These are phyloP conservation scores for Fusarium pilosicola DNA, from an alignment of 2,329 filamentous ascomycete genomes.

Conservation along the genomic window DNA sequence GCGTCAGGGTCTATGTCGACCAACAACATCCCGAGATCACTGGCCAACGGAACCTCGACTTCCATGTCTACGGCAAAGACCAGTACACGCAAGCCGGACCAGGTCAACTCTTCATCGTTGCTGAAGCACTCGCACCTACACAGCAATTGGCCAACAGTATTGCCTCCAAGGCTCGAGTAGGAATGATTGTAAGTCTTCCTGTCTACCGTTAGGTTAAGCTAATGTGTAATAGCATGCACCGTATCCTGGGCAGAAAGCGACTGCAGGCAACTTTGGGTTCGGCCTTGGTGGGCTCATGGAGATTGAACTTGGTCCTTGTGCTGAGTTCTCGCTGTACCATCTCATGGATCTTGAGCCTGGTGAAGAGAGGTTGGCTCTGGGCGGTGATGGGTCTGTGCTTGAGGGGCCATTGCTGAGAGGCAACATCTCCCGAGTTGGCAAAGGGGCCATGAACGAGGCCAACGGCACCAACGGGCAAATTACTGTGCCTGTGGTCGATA, in stretches of 20 bases:
- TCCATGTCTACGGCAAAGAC: slow-evolving; percentile 56
- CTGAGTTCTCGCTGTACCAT: slow-evolving; percentile 60
- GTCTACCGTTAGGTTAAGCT: rapidly evolving
- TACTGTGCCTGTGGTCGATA: neutral
- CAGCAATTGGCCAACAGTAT: slow-evolving; percentile 56
- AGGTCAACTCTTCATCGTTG: slow-evolving; percentile 55
- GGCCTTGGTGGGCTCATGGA: slow-evolving; percentile 45
- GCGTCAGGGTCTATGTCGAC: slow-evolving; percentile 28
- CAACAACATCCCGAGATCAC: slow-evolving; percentile 32
- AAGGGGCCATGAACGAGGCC: neutral
- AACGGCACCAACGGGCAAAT: rapidly evolving
- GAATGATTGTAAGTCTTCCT: slow-evolving; percentile 38
- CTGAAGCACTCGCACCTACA: slow-evolving; percentile 56
- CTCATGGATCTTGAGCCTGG: slow-evolving; percentile 54
- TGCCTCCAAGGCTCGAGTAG: slow-evolving; percentile 44
- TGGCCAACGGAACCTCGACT: slow-evolving; percentile 44
- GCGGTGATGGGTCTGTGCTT: neutral
- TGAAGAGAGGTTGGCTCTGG: slow-evolving; percentile 33
- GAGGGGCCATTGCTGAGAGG: neutral
- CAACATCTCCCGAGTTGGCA: slow-evolving; percentile 3
- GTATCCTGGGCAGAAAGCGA: slow-evolving; percentile 63
- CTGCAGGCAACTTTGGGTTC: slow-evolving; percentile 60
- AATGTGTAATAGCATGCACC: slow-evolving; percentile 50
- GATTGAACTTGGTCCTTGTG: slow-evolving; percentile 49
- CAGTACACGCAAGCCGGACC: slow-evolving; percentile 1